Percentiles rank a stretch among this genome's conserved stretches.
These are phyloP conservation scores for Termitomyces sp. DNA, from an alignment of 1,284 basidiomycete genomes.

Conservation along the genomic window DNA sequence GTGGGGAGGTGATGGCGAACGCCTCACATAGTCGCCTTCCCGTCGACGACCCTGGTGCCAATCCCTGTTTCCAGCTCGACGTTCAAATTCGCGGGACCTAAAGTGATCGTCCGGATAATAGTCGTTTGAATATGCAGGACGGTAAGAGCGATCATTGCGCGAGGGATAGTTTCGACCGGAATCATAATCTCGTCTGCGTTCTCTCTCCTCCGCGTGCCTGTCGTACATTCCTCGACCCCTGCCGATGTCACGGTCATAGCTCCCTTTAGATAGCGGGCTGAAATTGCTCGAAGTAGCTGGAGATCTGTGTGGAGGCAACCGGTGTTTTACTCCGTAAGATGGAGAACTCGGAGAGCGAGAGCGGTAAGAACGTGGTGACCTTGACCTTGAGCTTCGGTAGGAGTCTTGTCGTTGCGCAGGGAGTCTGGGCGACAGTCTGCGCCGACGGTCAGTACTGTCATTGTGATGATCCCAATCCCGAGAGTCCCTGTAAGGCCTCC, in stretches of 20 bases:
- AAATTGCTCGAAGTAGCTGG: constrained; percentile 25
- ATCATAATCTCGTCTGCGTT: constrained; percentile 23
- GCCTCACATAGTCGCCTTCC: constrained; percentile 1
- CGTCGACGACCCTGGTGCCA: constrained; percentile 17
- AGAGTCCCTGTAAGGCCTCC: constrained; percentile 8
- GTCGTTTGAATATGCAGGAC: constrained; percentile 20
- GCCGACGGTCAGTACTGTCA: constrained; percentile 21
- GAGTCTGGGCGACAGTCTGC: constrained; percentile 19
- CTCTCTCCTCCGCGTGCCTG: constrained; percentile 20
- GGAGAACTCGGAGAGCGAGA: constrained; percentile 35
- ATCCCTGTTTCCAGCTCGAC: constrained; percentile 22
- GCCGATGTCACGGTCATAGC: constrained; percentile 23
- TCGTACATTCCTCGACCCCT: constrained; percentile 21
- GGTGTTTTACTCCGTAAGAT: constrained; percentile 34
- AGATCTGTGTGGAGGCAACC: constrained; percentile 38
- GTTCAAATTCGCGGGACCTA: constrained; percentile 19
- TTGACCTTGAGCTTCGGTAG: constrained; percentile 27
- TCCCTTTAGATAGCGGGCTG: constrained; percentile 28
- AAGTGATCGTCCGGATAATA: constrained; percentile 26
- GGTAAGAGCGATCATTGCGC: constrained; percentile 20
- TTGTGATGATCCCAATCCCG: constrained; percentile 30
- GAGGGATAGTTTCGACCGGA: constrained; percentile 11
- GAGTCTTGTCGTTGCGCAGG: constrained; percentile 17
- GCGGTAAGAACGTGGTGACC: constrained; percentile 27
- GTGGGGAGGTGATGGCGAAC: constrained; percentile 15